Base-by-base conservation (phyloP, 345 rosid genomes). In the Turnera subulata region DNA sequence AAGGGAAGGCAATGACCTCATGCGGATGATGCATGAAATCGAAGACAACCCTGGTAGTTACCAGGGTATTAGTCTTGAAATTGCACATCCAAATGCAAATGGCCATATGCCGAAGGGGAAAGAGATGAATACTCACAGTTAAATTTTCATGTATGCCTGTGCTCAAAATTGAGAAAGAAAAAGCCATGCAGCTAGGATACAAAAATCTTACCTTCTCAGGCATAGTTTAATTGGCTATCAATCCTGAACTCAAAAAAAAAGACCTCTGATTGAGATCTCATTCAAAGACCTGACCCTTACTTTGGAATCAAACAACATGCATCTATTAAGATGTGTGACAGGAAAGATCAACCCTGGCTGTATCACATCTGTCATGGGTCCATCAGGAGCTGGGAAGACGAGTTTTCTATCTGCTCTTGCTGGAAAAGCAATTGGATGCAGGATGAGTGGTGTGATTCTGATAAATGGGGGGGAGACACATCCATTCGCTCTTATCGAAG, bases 351-450 rank as follows among this genome's bases (percentile, higher is more conserved):
- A 70, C 59, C 94, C 97, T 20, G 95, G 97, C 22, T 82, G 85
- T 45, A 73, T 93, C 42, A 80, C n/a, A n/a, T n/a, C n/a, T n/a
- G n/a, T n/a, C n/a, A n/a, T n/a, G n/a, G n/a, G n/a, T n/a, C n/a
- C n/a, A n/a, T n/a, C n/a, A n/a, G n/a, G n/a, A n/a, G n/a, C n/a
- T n/a, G n/a, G n/a, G n/a, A n/a, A n/a, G n/a, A n/a, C n/a, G n/a
- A n/a, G n/a, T n/a, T n/a, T n/a, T n/a, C n/a, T n/a, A n/a, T n/a
- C n/a, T n/a, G n/a, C 97, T 46, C 74, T 93, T 54, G 96, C 88
- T 7, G 97, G 97, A 29, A 93, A 85, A 78, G 82, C 97, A 21
- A 74, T 81, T 29, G 94, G 94, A 13, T 89, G 90, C 80, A 82
- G 69, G 43, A 59, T 68, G 53, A 79, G 70, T 55, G 97, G 99